Conservation (phyloP, 805 yeast genomes). For the Candida rishiriensis region DNA sequence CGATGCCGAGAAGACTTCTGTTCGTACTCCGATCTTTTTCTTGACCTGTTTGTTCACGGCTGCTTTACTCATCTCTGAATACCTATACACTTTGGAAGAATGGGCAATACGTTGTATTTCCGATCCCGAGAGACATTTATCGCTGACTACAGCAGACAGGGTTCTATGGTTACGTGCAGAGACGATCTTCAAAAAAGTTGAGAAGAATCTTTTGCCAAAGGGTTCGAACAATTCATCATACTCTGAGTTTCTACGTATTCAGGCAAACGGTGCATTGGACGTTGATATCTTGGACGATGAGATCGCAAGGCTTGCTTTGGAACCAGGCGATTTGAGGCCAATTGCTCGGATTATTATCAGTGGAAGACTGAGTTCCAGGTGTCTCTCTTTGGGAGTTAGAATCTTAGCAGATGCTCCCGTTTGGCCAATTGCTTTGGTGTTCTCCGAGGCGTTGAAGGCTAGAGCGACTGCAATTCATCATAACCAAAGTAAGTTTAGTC, state of each 20-base stretch:
- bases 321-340: slow-evolving; percentile 41
- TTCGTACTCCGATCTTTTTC: slow-evolving; percentile 73
- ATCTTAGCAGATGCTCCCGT: slow-evolving; percentile 81
- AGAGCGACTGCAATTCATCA: slow-evolving; percentile 44
- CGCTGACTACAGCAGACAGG: slow-evolving; percentile 41
- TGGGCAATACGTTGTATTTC: slow-evolving; percentile 38
- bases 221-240: slow-evolving; percentile 49
- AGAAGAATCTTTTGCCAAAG: slow-evolving; percentile 49
- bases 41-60: slow-evolving; percentile 66
- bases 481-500: slow-evolving; percentile 17
- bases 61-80: slow-evolving; percentile 58
- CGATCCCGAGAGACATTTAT: slow-evolving; percentile 15
- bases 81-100: slow-evolving; percentile 50
- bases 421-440: slow-evolving; percentile 77
- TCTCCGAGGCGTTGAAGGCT: slow-evolving; percentile 74
- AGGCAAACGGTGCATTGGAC: slow-evolving; percentile 58
- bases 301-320: slow-evolving; percentile 42
- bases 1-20: slow-evolving; percentile 62
- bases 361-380: slow-evolving; percentile 50
- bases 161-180: slow-evolving; percentile 65
- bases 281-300: slow-evolving; percentile 46
- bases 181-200: slow-evolving; percentile 54
- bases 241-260: slow-evolving; percentile 52
- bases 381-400: slow-evolving; percentile 66
- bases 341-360: slow-evolving; percentile 42